A percentile compares a stretch with the other conserved stretches of the same genome.
These are phyloP conservation scores for Aspergillus transmontanensis DNA, from an alignment of 2,329 filamentous ascomycete genomes.

Conservation along the genomic window DNA sequence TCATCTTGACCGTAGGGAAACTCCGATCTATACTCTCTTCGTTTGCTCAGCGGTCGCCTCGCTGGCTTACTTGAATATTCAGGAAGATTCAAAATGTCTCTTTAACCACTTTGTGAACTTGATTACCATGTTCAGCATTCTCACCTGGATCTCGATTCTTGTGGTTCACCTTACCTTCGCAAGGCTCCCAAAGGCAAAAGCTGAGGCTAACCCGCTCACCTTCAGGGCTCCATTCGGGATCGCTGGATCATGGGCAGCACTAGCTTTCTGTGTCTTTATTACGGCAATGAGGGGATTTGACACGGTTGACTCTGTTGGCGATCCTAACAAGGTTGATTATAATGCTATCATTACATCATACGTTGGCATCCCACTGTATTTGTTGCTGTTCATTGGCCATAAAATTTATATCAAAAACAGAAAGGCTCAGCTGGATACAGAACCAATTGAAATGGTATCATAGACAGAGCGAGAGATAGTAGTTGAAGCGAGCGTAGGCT, in stretches of 20 bases:
- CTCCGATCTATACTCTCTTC: conserved; percentile 67
- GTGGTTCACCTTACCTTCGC: conserved; percentile 70
- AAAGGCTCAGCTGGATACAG: background rate
- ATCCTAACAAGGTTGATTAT: conserved; percentile 65
- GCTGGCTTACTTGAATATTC: conserved; percentile 70
- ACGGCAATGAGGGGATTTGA: conserved; percentile 80
- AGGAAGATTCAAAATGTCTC: conserved; percentile 57
- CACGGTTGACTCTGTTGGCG: conserved; percentile 60
- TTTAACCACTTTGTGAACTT: conserved; percentile 70
- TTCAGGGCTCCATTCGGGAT: conserved; percentile 74
- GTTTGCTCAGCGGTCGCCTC: conserved; percentile 64
- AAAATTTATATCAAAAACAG: conserved; percentile 47
- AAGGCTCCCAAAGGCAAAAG: conserved; percentile 62
- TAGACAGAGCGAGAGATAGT: background rate
- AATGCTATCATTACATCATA: conserved; percentile 79
- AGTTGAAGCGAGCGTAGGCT: background rate
- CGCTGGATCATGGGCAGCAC: conserved; percentile 66
- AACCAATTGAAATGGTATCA: background rate
- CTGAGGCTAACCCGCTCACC: conserved; percentile 50
- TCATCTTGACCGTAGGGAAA: conserved; percentile 69
- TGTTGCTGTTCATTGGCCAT: conserved; percentile 70
- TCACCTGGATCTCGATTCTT: conserved; percentile 70
- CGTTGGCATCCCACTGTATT: conserved; percentile 73
- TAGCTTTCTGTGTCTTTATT: conserved; percentile 72
- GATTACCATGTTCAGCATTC: conserved; percentile 66